Conservation (phyloP, 2,329 filamentous ascomycete genomes). For the Botrytis fragariae region DNA sequence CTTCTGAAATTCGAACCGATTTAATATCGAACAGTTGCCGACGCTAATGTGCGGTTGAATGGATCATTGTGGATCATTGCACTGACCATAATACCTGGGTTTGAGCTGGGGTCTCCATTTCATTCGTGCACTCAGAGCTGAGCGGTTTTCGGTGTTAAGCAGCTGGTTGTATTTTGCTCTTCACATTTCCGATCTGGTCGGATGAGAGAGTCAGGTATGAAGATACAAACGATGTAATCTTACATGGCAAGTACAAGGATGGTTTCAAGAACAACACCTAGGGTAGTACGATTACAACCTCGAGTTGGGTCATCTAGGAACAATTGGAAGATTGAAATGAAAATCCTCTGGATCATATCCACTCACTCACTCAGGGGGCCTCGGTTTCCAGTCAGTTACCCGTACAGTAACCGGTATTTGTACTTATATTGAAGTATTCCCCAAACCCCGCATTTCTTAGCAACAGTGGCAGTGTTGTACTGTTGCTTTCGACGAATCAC, state of each 20-base stretch:
- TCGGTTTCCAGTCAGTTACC: not conserved
- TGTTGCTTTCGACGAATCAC: not conserved
- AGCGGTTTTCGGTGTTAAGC: not conserved
- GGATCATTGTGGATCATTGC: not conserved
- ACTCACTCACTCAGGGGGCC: not conserved
- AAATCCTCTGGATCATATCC: not conserved
- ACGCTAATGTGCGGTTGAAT: not conserved
- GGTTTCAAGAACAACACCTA: not conserved
- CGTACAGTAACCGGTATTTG: not conserved
- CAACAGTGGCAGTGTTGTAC: not conserved
- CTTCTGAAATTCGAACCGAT: not conserved
- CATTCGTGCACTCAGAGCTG: not conserved
- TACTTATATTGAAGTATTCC: not conserved
- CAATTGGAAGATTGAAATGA: not conserved
- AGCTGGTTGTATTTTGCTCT: no score
- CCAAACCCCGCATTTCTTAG: conserved; percentile 5
- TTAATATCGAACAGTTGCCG: conserved; percentile 4
- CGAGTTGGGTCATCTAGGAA: not conserved
- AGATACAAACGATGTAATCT: not conserved
- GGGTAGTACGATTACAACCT: not conserved
- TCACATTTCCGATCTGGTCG: not conserved
- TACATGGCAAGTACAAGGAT: not conserved
- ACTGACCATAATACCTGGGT: not conserved
- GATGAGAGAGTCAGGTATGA: not conserved
- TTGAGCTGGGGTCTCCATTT: not conserved